Conservation (phyloP, 805 yeast genomes). For the Sugiyamaella lignohabitans region DNA sequence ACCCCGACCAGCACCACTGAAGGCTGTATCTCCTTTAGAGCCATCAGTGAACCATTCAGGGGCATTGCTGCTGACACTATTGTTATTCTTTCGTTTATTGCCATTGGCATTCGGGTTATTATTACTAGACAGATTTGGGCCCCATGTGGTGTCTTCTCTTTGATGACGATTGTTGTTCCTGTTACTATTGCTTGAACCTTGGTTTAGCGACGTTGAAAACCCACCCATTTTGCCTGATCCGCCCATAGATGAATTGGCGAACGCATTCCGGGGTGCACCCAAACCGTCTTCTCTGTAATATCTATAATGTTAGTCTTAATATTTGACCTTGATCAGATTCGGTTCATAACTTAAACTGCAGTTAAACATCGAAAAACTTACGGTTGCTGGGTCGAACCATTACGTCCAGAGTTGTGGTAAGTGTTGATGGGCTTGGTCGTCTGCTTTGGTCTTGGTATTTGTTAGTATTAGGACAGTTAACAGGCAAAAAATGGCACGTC, state of each 20-base stretch:
- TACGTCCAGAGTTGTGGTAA: not conserved
- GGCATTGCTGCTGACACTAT: not conserved
- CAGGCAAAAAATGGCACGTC: too few species aligned
- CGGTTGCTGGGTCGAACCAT: too few species aligned
- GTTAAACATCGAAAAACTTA: too few species aligned
- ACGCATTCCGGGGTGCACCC: constrained; percentile 3
- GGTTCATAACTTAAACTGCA: too few species aligned
- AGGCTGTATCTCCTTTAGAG: too few species aligned
- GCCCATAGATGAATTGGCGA: not conserved
- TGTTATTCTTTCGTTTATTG: not conserved
- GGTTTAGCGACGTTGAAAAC: not conserved
- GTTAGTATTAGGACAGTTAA: not conserved
- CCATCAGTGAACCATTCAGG: constrained; percentile 4
- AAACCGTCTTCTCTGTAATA: not conserved
- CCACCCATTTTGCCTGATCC: not conserved
- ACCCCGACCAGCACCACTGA: too few species aligned
- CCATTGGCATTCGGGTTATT: not conserved
- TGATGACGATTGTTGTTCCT: not conserved
- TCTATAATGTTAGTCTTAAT: not conserved
- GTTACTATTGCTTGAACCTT: not conserved
- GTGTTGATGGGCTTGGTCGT: not conserved
- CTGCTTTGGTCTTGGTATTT: not conserved
- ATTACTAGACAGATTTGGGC: not conserved
- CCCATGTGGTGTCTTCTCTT: constrained; percentile 1
- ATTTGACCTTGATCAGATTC: too few species aligned